Evolutionary conservation across 306 rosid species (phyloP), one percentile per base, ranked within the genome.

Genomic region (Vigna hirtella): DNA sequence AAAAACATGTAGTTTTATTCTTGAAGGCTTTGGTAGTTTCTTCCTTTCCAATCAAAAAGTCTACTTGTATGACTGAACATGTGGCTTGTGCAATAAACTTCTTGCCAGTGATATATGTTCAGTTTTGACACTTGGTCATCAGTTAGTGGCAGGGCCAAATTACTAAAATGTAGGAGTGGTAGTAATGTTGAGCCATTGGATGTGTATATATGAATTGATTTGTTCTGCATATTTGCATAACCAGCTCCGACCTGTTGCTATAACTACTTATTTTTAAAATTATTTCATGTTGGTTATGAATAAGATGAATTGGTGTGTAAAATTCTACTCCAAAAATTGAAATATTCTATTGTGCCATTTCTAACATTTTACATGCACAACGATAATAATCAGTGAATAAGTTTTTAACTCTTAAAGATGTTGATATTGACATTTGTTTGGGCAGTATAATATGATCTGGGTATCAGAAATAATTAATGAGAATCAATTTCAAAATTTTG

Each of bases 61-160:
- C 9, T 40, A 73, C 40, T 22, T 18, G 58, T 55, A 53, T 18
- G 76, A 5, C 76, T 72, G 49, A 43, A 43, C 15, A 43, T 0
- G 49, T 11, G 15, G 3, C 49, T 43, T 43, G 49, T 11, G 13
- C 26, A 57, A 56, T 26, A 36, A 57, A 40, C 77, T 56, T 56
- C 24, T 56, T 56, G 55, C 55, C 16, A 20, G n/a, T 38, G 53
- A 14, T 55, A 18, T 40, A 10, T 56, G 50, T 56, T 48, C 51
- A 56, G 53, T 52, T 72, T 45, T 22, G 66, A 14, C 53, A 12
- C 77, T 38, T 56, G n/a, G 55, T 55, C 36, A 20, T 55, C 52
- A 55, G 45, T 72, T 20, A 56, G 13, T 72, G 38, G 66, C 22
- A 13, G 66, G 49, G 20, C 36, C 52, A 36, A 52, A 53, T 53